These are phyloP conservation scores for Quercus mongolica DNA, from an alignment of 306 rosid species.

Conservation along the genomic window DNA sequence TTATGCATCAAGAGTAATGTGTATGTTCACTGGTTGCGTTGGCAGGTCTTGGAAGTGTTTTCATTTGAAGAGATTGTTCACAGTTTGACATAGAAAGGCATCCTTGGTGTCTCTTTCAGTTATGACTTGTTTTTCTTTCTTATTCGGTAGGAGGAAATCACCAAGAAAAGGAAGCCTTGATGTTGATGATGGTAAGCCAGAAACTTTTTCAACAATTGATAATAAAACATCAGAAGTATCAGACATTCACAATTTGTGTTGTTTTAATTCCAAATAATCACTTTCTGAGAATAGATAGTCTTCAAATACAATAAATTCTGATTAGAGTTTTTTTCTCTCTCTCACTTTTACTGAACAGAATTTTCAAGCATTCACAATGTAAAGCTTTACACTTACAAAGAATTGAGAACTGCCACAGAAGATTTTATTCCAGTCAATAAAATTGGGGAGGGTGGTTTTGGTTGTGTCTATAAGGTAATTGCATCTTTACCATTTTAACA, in stretches of 20 bases:
- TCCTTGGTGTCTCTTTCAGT: slow-evolving; percentile 18
- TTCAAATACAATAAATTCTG: slow-evolving; percentile 12
- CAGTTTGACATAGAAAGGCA: slow-evolving; percentile 15
- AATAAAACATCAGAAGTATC: slow-evolving; percentile 17
- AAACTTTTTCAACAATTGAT: slow-evolving; percentile 1
- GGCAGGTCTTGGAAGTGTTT: slow-evolving; percentile 44
- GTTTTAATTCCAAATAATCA: not conserved
- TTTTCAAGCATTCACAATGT: slow-evolving; percentile 66
- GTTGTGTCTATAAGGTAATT: slow-evolving; percentile 87
- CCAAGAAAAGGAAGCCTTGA: slow-evolving; percentile 26
- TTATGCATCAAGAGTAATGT: slow-evolving; percentile 16
- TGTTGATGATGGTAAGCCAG: slow-evolving; percentile 52
- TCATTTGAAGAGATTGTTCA: slow-evolving; percentile 28
- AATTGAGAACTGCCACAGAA: slow-evolving; percentile 64
- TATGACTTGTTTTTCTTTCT: slow-evolving; percentile 71
- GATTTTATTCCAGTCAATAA: slow-evolving; percentile 68
- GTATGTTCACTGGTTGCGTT: slow-evolving; percentile 28
- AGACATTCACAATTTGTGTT: slow-evolving; percentile 52
- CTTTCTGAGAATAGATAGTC: not conserved
- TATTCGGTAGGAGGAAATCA: slow-evolving; percentile 32
- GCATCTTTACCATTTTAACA: not conserved
- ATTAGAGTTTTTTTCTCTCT: not conserved
- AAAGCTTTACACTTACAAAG: slow-evolving; percentile 57
- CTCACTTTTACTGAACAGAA: slow-evolving; percentile 31
- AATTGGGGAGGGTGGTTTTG: slow-evolving; percentile 99